A percentile compares a stretch with the other conserved stretches of the same genome.
phyloP scores from a whole-genome alignment of 179 eudicot species.

The Sideroxylon spinosum region DNA sequence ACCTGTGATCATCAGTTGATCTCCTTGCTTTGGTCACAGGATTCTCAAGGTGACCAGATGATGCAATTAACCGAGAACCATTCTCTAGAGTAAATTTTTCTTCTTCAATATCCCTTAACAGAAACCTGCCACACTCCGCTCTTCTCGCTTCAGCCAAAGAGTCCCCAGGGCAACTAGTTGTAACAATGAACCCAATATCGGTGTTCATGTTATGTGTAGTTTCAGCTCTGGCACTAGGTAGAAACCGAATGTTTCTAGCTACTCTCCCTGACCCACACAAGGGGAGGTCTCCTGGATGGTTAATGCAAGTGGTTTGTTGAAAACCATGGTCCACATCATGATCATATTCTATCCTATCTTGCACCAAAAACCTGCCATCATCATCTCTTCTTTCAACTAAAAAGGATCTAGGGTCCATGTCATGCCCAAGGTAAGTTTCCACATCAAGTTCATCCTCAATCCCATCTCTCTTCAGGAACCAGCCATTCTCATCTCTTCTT shows the following conservation, averaged over 20 bases:
- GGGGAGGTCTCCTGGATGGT: conserved; percentile 4
- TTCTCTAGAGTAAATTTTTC: background rate
- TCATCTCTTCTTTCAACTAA: too few species aligned
- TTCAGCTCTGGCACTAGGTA: background rate
- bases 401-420: too few species aligned
- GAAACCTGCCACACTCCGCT: conserved; percentile 5
- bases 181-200: conserved; percentile 4
- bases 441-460: conserved; percentile 1
- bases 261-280: background rate
- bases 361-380: too few species aligned
- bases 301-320: background rate
- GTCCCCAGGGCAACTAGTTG: background rate
- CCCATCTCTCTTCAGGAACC: conserved; percentile 4
- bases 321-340: background rate
- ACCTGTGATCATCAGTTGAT: conserved; percentile 11
- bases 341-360: background rate
- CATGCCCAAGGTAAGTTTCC: too few species aligned
- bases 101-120: conserved; percentile 2
- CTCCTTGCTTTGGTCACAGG: conserved; percentile 15
- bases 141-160: conserved; percentile 17
- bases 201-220: background rate
- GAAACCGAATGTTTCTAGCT: background rate
- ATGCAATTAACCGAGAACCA: conserved; percentile 4
- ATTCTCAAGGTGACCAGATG: background rate
- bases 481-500: conserved; percentile 4